Base-by-base conservation (phyloP, 1,139 yeast genomes). In the Yamadazyma blattariae region DNA sequence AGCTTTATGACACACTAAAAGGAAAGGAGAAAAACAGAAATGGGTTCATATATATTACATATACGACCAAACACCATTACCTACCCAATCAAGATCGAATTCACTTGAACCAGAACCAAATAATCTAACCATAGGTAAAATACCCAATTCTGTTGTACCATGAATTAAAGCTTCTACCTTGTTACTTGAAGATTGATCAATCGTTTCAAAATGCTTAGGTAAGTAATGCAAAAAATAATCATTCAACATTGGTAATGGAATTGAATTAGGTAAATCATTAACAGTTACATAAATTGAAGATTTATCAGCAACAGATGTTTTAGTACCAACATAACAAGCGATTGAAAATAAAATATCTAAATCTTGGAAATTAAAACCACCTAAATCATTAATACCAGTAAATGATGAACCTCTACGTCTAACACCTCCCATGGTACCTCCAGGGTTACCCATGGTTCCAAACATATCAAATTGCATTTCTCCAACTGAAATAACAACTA, bases 291-390 rank as follows among this genome's bases (percentile, higher is more conserved):
- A 52, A 9, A 56, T 42, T 9, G 50, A 38, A 6, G 41, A 37
- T 17, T 45, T 41, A 14, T 42, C 49, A 2, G 37, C 24, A 11
- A 44, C 27, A n/a, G 45, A 39, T 30, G 63, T 46, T 22, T 52
- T 51, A 25, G 51, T 47, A 11, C 62, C 65, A 14, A 59, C 57
- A 33, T 52, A 44, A 25, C 60, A 49, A 4, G 72, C 72, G 2
- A 57, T 44, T n/a, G 51, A 46, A 30, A 68, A 45, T 40, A 68
- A 53, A 22, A 67, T 47, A 41, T 64, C 71, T 40, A 66, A 56
- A 43, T 67, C 74, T 38, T 66, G 70, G 52, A 67, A 67, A 38
- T 67, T 67, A 44, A 52, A 55, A 2, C 71, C 72, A 15, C 71
- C 72, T 40, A 66, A 51, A 9, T 67, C 73, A 44, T 65, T 64